Base-by-base conservation (phyloP, 495 filamentous ascomycete species). In the Tetracladium marchalianum region DNA sequence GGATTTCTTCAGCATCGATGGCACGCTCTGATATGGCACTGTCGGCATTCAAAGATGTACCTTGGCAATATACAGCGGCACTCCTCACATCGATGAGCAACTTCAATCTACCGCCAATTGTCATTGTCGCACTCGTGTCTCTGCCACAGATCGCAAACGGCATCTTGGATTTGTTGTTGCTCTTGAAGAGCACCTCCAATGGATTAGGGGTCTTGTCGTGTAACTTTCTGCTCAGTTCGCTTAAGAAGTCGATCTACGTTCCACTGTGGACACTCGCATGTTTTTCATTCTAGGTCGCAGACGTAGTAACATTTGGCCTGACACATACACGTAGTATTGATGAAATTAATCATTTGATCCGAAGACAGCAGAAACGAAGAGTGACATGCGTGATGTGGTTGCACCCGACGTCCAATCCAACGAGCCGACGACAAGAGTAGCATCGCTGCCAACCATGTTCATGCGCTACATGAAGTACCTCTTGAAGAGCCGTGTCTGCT, bases 281-380 rank as follows among this genome's bases (percentile, higher is more conserved):
- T 65, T 47, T 72, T 75, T 72, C 77, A 81, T 2, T 2, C 12
- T 1, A 44, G 39, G 2, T 68, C 76, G 50, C 76, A 80, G 2
- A 60, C 46, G 39, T 80, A 81, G 49, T 75, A 79, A 51, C 80
- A 80, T 40, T 78, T 45, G 5, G 63, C 61, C 1, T 60, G 51
- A 44, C 75, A 79, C 31, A 24, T 59, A 48, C 76, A 81, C 6
- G 70, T 76, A 8, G 50, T 46, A 35, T 8, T 45, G 33, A 8
- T 10, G 11, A 39, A 27, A 22, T n/a, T 24, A 41, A 12, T 22
- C 9, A 31, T 41, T 7, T 1, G 17, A 31, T 17, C 5, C 33
- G 38, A 35, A 35, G 39, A 18, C 11, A 5, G 31, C 10, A 49
- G 43, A 22, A 32, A 58, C 39, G n/a, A 51, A 31, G n/a, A 16